Evolutionary conservation across 495 filamentous ascomycete species (phyloP), one percentile per base, ranked within the genome.

Genomic region (Extremus antarcticus): DNA sequence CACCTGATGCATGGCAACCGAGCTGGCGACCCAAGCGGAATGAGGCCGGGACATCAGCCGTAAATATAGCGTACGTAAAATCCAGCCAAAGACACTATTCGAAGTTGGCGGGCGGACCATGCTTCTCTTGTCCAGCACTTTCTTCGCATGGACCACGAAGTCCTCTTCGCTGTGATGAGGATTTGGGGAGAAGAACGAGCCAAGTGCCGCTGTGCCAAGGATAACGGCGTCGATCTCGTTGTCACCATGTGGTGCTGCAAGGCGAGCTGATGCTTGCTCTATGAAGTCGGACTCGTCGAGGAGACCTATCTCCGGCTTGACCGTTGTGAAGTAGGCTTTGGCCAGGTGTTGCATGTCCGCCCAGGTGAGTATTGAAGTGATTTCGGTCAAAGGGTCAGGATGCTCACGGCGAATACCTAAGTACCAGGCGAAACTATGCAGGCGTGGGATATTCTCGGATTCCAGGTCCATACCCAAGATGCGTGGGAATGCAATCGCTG

Each of bases 361-460:
- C 59, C 56, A 58, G 1, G 55, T 58, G 19, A 62, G 7, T 29
- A 62, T 25, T 16, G 35, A 50, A 7, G 55, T 55, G 25, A 62
- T 24, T 17, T 54, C 51, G 8, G 53, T 25, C 21, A 39, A n/a
- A 8, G 32, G 17, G n/a, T 62, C 55, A 2, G 29, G 21, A 16
- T 35, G 22, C 51, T 64, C 59, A 15, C 62, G 43, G 21, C 76
- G 67, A 17, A 65, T 64, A 8, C 75, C 75, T 15, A 71, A 57
- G 62, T 79, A 77, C 77, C 76, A 81, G 0, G 68, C 76, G 59
- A 77, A 81, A 2, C 76, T 66, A 23, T 74, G 74, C 32, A 77
- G 54, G 17, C 72, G 66, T 0, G 76, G 77, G 11, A 75, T 76
- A 51, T 71, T 72, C 3, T 69, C 62, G 0, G 75, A 68, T 25